Percentiles rank a stretch among this genome's conserved stretches.
Conservation (phyloP, 2,329 filamentous ascomycete genomes). For the Aspergillus fijiensis region DNA sequence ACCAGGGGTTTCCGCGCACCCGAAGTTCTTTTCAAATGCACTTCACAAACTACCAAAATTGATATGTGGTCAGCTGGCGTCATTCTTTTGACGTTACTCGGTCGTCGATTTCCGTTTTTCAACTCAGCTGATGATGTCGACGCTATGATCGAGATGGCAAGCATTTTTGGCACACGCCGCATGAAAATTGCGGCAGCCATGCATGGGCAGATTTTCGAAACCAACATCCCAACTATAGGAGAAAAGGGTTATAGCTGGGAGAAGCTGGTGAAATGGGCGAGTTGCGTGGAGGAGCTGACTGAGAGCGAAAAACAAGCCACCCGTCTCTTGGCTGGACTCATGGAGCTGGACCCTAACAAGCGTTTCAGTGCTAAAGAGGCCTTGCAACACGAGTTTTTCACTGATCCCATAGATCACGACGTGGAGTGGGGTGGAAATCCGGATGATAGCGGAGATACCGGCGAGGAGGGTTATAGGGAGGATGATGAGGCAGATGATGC, state of each 20-base stretch:
- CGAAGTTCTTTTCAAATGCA: constrained; percentile 96
- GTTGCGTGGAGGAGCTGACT: constrained; percentile 65
- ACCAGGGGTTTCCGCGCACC: constrained; percentile 94
- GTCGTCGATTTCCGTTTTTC: constrained; percentile 94
- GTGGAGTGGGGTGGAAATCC: constrained; percentile 42
- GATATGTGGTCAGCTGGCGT: constrained; percentile 97
- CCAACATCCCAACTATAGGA: constrained; percentile 86
- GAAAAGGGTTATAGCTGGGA: constrained; percentile 82
- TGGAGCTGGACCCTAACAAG: constrained; percentile 46
- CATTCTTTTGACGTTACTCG: constrained; percentile 93
- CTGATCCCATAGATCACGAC: constrained; percentile 40
- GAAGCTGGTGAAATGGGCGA: constrained; percentile 95
- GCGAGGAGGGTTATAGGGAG: constrained; percentile 34
- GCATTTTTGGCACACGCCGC: constrained; percentile 80
- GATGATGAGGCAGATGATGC: constrained; percentile 34
- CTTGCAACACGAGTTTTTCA: constrained; percentile 48
- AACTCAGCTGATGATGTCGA: constrained; percentile 98
- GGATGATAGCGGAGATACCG: constrained; percentile 37
- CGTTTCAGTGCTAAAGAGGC: constrained; percentile 46
- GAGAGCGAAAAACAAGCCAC: constrained; percentile 48
- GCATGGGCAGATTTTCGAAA: constrained; percentile 90
- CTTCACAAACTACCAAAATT: constrained; percentile 87
- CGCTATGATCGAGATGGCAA: constrained; percentile 94
- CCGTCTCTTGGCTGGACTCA: constrained; percentile 42
- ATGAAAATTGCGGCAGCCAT: constrained; percentile 82